phyloP scores from a whole-genome alignment of 129 eudicot species.

The Scalesia atractyloides region DNA sequence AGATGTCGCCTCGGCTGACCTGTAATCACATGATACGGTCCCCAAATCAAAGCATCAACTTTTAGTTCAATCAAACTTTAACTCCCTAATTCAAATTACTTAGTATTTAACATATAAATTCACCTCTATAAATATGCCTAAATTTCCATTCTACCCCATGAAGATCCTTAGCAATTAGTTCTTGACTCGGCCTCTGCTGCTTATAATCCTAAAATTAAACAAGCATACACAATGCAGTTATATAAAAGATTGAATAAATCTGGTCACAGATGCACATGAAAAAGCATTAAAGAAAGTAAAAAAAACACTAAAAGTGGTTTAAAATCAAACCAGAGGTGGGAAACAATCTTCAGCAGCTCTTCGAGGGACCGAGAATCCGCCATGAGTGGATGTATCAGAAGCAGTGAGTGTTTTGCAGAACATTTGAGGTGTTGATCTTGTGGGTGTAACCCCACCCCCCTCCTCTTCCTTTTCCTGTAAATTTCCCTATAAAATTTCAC shows the following conservation, averaged over 20 bases:
- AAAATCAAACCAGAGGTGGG: constrained; percentile 66
- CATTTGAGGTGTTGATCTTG: constrained; percentile 84
- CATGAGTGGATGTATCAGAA: constrained; percentile 97
- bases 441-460: constrained; percentile 44
- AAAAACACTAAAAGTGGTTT: constrained; percentile 9
- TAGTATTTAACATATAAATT: constrained; percentile 17
- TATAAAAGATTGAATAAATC: background rate
- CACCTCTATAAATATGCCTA: constrained; percentile 94
- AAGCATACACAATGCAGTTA: constrained; percentile 16
- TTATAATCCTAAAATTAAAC: constrained; percentile 63
- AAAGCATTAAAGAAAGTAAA: too few species aligned
- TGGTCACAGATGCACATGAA: constrained; percentile 5
- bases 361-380: constrained; percentile 97
- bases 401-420: constrained; percentile 96
- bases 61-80: background rate
- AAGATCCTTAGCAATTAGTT: constrained; percentile 86
- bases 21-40: constrained; percentile 26
- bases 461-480: constrained; percentile 60
- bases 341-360: constrained; percentile 90
- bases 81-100: constrained; percentile 12
- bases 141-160: constrained; percentile 97
- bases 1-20: constrained; percentile 98
- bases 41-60: constrained; percentile 9
- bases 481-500: constrained; percentile 40
- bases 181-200: constrained; percentile 95